Base-by-base conservation (phyloP, 805 yeast species). In the Candida xiaguanensis region DNA sequence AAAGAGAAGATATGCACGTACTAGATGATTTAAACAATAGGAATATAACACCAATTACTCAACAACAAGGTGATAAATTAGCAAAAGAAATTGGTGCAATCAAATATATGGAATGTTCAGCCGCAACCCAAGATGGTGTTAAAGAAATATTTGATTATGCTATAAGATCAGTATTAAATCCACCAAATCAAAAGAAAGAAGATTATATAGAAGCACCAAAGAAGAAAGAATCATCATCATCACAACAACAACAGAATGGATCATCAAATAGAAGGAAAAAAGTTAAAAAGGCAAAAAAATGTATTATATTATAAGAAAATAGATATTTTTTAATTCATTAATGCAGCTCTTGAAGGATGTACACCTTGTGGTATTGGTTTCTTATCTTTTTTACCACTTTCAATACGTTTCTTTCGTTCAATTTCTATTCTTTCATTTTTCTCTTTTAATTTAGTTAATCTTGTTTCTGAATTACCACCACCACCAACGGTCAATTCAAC, bases 401-500 rank as follows among this genome's bases (percentile, higher is more conserved):
- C 56, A 31, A 80, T 70, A 52, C 82, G 75, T 28, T 70, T 75
- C 42, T 66, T 74, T 50, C 95, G 74, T 55, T 90, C 95, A 19
- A 72, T 82, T 31, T 74, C 74, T 50, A 90, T 65, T 52, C 81
- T 82, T 32, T 77, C 82, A 58, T 91, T 91, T 70, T 91, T 91
- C 35, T 74, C 76, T 53, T 78, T 77, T 50, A 93, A 72, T 62
- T 93, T 93, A 40, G 76, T 39, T 26, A 77, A 51, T 53, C 95
- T 67, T 30, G 67, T 72, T 42, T 74, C 66, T 8, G 95, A 80
- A 58, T 91, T 91, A 41, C 97, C 97, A 34, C 99, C 99, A 30
- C 99, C 99, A 41, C 99, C 99, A 36, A 88, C 99, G 2, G 98
- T 93, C 51, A 93, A 72, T 59, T 93, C 99, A 25, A 93, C 97